phyloP scores from a whole-genome alignment of 148 eudicot species.

The Silene uniflora region DNA sequence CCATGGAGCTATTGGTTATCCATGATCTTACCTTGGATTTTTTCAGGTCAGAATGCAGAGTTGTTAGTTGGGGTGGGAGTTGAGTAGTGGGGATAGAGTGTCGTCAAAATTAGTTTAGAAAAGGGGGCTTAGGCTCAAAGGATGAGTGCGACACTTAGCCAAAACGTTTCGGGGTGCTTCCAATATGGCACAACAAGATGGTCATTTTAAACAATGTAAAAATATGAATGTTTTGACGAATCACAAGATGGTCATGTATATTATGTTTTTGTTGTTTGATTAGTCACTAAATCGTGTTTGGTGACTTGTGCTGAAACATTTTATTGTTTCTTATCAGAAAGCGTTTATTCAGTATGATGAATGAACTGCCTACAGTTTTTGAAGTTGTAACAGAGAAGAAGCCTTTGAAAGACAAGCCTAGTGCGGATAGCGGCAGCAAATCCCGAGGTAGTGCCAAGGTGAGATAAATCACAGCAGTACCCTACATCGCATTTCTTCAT shows the following conservation, averaged over 20 bases:
- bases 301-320: constrained; percentile 13
- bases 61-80: not conserved
- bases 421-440: constrained; percentile 74
- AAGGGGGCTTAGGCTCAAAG: not conserved
- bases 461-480: constrained; percentile 11
- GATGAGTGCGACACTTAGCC: too few relatives aligned
- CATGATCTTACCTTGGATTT: not conserved
- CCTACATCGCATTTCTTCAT: not conserved
- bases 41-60: not conserved
- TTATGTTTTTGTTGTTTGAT: not conserved
- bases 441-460: constrained; percentile 73
- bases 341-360: constrained; percentile 73
- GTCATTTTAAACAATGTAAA: not conserved
- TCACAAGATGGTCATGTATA: not conserved
- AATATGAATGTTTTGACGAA: not conserved
- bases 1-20: not conserved
- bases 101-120: not conserved
- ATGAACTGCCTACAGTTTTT: constrained; percentile 74
- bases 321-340: constrained; percentile 47
- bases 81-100: not conserved
- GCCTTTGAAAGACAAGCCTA: constrained; percentile 63
- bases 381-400: constrained; percentile 68
- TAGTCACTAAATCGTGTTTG: not conserved
- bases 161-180: too few relatives aligned
- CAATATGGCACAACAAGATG: too few relatives aligned